phyloP scores from a whole-genome alignment of 495 filamentous ascomycete genomes.

The Penicillium argentinense region DNA sequence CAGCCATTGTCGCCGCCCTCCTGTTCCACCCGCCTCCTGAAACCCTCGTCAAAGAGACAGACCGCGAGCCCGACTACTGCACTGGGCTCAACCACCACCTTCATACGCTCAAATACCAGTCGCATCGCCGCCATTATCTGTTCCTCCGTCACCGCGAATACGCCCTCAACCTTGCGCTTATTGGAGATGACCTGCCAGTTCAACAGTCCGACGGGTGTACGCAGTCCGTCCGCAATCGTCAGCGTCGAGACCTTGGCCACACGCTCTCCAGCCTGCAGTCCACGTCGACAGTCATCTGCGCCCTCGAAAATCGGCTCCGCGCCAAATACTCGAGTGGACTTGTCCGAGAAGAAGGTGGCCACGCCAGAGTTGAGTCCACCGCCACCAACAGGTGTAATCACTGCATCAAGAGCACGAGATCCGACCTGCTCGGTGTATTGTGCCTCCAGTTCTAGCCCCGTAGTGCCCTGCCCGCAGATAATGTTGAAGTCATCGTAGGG shows the following conservation, averaged over 20 bases:
- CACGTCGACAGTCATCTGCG: slow-evolving; percentile 77
- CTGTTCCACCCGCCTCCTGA: slow-evolving; percentile 64
- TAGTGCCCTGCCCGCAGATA: slow-evolving; percentile 88
- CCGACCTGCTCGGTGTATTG: slow-evolving; percentile 55
- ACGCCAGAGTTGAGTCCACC: slow-evolving; percentile 86
- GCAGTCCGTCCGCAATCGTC: slow-evolving; percentile 87
- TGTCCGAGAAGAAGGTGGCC: slow-evolving; percentile 70
- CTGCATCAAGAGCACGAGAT: slow-evolving; percentile 59
- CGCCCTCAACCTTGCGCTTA: slow-evolving; percentile 62
- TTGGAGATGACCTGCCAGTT: slow-evolving; percentile 85
- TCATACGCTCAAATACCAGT: slow-evolving; percentile 84
- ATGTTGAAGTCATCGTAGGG: slow-evolving; percentile 92
- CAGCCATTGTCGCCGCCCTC: slow-evolving; percentile 74
- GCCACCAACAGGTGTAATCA: slow-evolving; percentile 85
- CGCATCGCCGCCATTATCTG: slow-evolving; percentile 77
- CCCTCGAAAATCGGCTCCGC: slow-evolving; percentile 84
- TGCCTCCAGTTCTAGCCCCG: slow-evolving; percentile 75
- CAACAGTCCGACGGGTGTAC: slow-evolving; percentile 75
- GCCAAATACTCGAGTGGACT: slow-evolving; percentile 75
- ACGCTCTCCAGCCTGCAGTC: slow-evolving; percentile 59
- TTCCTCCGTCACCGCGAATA: slow-evolving; percentile 78
- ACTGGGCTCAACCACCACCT: slow-evolving; percentile 89
- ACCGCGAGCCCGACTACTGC: slow-evolving; percentile 83
- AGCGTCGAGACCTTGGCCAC: slow-evolving; percentile 67
- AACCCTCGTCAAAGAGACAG: slow-evolving; percentile 82